Evolutionary conservation across 129 eudicot genomes (phyloP).

Genomic region (Oenanthe sinensis): DNA sequence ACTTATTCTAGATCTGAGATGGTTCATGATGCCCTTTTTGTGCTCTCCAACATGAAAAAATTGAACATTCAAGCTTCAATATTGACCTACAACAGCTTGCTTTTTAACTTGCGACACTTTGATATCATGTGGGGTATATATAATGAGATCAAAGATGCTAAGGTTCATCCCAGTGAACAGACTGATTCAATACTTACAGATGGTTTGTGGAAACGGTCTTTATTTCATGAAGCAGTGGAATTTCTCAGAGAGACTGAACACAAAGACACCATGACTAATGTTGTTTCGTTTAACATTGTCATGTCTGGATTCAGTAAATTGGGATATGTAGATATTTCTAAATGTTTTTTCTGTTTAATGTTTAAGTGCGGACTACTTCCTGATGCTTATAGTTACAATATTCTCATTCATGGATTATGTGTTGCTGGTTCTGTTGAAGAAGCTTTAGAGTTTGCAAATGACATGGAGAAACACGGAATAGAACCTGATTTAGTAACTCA

Average conservation of each 20-base stretch:
- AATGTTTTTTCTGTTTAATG: conserved; percentile 73
- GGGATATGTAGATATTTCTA: conserved; percentile 62
- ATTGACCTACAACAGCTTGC: conserved; percentile 62
- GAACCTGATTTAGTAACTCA: conserved; percentile 65
- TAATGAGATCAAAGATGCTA: conserved; percentile 41
- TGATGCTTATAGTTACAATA: conserved; percentile 77
- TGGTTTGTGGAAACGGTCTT: conserved; percentile 71
- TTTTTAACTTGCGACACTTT: conserved; percentile 58
- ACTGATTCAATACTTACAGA: conserved; percentile 59
- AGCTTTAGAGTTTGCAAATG: conserved; percentile 52
- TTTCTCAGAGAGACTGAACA: conserved; percentile 29
- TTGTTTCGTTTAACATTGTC: conserved; percentile 55
- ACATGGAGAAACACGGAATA: conserved; percentile 72
- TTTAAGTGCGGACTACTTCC: conserved; percentile 73
- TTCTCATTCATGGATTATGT: conserved; percentile 76
- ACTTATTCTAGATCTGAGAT: conserved; percentile 62
- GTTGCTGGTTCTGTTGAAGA: conserved; percentile 77
- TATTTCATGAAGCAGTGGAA: conserved; percentile 54
- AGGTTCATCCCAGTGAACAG: conserved; percentile 38
- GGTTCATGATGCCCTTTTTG: conserved; percentile 74
- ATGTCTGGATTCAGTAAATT: conserved; percentile 63
- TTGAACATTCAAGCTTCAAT: conserved; percentile 58
- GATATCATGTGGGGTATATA: conserved; percentile 54
- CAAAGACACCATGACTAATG: conserved; percentile 28
- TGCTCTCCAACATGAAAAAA: conserved; percentile 69